Base-by-base conservation (phyloP, 441 rosid species). In the Omphalea diandra region DNA sequence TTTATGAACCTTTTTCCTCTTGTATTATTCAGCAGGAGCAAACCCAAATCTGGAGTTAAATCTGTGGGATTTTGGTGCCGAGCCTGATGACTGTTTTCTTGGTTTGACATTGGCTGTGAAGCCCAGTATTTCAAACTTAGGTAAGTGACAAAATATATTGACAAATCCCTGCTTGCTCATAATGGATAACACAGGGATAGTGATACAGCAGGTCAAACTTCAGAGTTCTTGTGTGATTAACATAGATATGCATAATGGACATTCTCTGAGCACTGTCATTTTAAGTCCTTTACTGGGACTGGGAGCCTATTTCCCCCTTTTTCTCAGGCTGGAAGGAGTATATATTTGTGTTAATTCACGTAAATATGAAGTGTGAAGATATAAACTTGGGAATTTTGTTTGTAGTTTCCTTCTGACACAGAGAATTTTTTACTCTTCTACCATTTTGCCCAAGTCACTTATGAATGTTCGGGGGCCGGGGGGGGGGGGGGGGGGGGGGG, bases 41-140 rank as follows among this genome's bases (percentile, higher is more conserved):
- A 80, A 78, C 78, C 98, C 97, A 73, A 94, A 91, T 78, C 98
- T 94, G 32, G 98, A 94, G 84, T 79, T 94, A 83, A 94, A 89
- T 77, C 86, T 94, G 38, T 91, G 98, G 97, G 87, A 90, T 87
- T 94, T 91, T 31, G 85, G 86, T 76, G 74, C 86, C 58, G 85
- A 91, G 79, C 83, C 87, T 54, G 96, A 91, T 71, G 98, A 91
- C 74, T 91, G 94, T 78, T 94, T 91, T 75, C 93, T 90, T 75
- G 98, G 97, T 66, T 79, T 94, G 83, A 90, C 97, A 0, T 83
- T 91, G 50, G 98, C 95, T 15, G 94, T 90, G 69, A 87, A 89
- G 73, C 97, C 97, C 62, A 91, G 97, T 77, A 83, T 84, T 76
- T 82, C 96, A 61, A 86, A 84, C 76, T 73, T 88, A 36, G 91